Evolutionary conservation across 176 grass and related monocot species (phyloP).

Genomic region (Oryza longistaminata): DNA sequence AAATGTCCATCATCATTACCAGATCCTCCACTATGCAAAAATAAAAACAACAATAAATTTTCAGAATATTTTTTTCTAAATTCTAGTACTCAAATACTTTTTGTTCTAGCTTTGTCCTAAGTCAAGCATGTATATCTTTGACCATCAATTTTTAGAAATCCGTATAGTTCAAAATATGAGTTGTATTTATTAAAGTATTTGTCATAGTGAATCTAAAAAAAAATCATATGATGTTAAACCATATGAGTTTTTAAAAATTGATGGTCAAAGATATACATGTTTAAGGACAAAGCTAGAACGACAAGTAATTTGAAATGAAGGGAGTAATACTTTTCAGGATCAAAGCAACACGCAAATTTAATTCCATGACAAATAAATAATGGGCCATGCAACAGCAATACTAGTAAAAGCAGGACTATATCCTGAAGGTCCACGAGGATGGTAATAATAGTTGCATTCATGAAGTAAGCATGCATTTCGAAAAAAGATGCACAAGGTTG

Average conservation of each 20-base stretch:
- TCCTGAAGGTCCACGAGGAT: neutral
- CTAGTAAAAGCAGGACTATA: neutral
- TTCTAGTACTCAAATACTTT: no score
- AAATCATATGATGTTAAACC: no score
- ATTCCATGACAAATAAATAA: slow-evolving; percentile 22
- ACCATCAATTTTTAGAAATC: no score
- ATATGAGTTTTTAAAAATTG: no score
- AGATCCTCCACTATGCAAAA: slow-evolving; percentile 67
- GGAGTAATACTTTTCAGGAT: neutral
- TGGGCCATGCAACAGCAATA: slow-evolving; percentile 3
- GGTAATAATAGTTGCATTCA: neutral
- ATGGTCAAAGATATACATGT: no score
- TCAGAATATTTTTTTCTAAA: slow-evolving; percentile 20
- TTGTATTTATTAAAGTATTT: no score
- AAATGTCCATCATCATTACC: slow-evolving; percentile 66
- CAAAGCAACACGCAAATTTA: neutral
- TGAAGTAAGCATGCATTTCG: slow-evolving; percentile 16
- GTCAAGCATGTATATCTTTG: no score
- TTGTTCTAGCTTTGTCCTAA: no score
- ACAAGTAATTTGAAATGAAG: no score
- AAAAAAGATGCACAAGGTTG: neutral
- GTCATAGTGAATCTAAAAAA: no score
- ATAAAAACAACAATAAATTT: slow-evolving; percentile 23
- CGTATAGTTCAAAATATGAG: no score
- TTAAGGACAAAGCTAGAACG: no score